Evolutionary conservation across 129 eudicot genomes (phyloP), one percentile per base, ranked within the genome.

Genomic region (Artemisia annua): DNA sequence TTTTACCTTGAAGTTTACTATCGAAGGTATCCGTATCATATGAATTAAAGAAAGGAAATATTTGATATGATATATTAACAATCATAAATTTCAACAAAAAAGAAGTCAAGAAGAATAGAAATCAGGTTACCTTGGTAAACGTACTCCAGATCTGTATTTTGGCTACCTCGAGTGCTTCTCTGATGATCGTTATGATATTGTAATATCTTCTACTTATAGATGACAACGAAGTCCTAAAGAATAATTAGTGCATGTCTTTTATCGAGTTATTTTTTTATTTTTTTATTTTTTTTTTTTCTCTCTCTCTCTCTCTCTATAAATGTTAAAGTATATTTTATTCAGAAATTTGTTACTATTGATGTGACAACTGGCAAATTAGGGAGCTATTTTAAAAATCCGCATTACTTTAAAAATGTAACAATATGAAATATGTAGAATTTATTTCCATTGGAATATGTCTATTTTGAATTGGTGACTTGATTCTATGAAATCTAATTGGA

Each of bases 151-250:
- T 75, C 56, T 22, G 56, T 54, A 15, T 11, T 44, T 51, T 66
- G 51, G 73, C 66, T 66, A 44, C 52, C 59, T 49, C 67, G 48
- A 11, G 26, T 26, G 39, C 67, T 44, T 67, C 62, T 74, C 53
- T 63, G 2, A 24, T 65, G 79, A n/a, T 5, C 5, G 46, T 26
- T 11, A 20, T 66, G 35, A 15, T 58, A 32, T 39, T 11, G 18
- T 28, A 46, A 11, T 63, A n/a, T 26, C 53, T 35, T 26, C 68
- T 76, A 76, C 53, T 76, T 76, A 76, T 67, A 76, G 68, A 67
- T 67, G 68, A 57, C 63, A 76, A 58, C 15, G 74, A 76, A 76
- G 80, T 46, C 62, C 49, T 55, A 49, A 66, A 75, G 48, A 52
- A 63, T 73, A 15, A 32, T 65, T 19, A 5, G 65, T 14, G 9